Base-by-base conservation (phyloP, 208 protist species). In the Naegleria fowleri region DNA sequence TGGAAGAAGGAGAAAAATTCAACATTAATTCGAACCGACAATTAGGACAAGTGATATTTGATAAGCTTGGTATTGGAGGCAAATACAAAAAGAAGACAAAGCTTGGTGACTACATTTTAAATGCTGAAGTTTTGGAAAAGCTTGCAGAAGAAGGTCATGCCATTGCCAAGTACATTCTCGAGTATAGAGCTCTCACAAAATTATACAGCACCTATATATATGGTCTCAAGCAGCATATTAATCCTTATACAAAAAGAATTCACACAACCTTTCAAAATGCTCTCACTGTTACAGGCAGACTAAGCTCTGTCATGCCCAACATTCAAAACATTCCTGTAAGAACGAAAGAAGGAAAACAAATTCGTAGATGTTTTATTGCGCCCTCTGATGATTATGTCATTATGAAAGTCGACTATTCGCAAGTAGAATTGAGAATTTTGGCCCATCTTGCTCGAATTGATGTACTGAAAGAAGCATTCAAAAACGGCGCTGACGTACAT, bases 191-290 rank as follows among this genome's bases (percentile, higher is more conserved):
- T 25, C 19, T 88, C 9, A 83, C 39, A 0, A 91, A 87, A 83
- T 13, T 83, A n/a, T 59, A 83, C 19, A 67, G 39, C 11, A 87
- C 90, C 0, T 91, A 91, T 38, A 59, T 87, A 7, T 36, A 19
- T 38, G 90, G 90, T 39, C 55, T 91, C 1, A 25, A 52, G 33
- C 13, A 90, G 51, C 67, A 88, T 19, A 91, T 91, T 5, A 85
- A 87, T 25, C 76, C 90, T 39, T 88, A 87, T 36, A 87, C 67
- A n/a, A 88, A 88, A 5, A 48, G 90, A 83, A 87, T 91, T 59
- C 90, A 91, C 83, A 91, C 90, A 5, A 91, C 90, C 19, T 91
- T 88, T 29, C 90, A 91, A 88, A 83, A 91, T 51, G 90, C 90
- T 22, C 39, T 91, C 15, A 91, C 90, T 1, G 84, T 88, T 43